Percentiles rank a stretch among this genome's conserved stretches.
Evolutionary conservation across 352 stramenopile genomes (phyloP).

Genomic region (Phytophthora lateralis): DNA sequence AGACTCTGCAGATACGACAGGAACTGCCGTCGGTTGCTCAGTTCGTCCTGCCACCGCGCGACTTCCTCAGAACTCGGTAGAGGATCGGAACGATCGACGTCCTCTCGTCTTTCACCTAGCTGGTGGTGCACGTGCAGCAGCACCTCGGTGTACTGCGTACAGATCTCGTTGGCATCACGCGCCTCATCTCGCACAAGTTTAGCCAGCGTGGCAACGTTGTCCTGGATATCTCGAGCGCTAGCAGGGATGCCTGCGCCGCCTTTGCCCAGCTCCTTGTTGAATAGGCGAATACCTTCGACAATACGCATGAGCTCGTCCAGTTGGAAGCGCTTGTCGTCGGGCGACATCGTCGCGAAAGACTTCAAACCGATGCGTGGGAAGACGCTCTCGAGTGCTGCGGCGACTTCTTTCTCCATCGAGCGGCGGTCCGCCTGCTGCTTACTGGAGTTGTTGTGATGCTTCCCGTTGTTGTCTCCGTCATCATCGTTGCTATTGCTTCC

Average conservation of each 20-base stretch:
- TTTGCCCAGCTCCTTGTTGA: conserved; percentile 92
- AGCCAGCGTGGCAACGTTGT: conserved; percentile 50
- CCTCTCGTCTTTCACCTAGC: conserved; percentile 23
- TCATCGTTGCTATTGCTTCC: conserved; percentile 21
- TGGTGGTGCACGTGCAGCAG: conserved; percentile 78
- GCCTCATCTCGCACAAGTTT: conserved; percentile 66
- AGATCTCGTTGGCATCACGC: conserved; percentile 69
- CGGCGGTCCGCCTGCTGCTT: conserved; percentile 70
- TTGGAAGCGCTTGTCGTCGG: conserved; percentile 92
- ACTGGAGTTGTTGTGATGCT: conserved; percentile 18
- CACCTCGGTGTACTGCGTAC: conserved; percentile 83
- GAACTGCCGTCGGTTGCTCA: conserved; percentile 92
- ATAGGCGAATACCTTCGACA: conserved; percentile 93
- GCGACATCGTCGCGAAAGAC: conserved; percentile 89
- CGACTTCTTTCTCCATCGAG: conserved; percentile 85
- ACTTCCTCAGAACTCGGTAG: conserved; percentile 46
- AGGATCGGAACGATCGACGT: conserved; percentile 26
- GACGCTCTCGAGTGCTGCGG: conserved; percentile 93
- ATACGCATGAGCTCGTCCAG: conserved; percentile 92
- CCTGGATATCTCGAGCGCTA: conserved; percentile 62
- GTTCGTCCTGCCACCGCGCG: conserved; percentile 90
- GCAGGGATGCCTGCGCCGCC: conserved; percentile 82
- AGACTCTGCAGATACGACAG: conserved; percentile 91
- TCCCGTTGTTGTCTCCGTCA: conserved; percentile 21
- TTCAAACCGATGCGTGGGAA: conserved; percentile 95